Evolutionary conservation across 805 yeast genomes (phyloP).

Genomic region (Yamadazyma olivae): DNA sequence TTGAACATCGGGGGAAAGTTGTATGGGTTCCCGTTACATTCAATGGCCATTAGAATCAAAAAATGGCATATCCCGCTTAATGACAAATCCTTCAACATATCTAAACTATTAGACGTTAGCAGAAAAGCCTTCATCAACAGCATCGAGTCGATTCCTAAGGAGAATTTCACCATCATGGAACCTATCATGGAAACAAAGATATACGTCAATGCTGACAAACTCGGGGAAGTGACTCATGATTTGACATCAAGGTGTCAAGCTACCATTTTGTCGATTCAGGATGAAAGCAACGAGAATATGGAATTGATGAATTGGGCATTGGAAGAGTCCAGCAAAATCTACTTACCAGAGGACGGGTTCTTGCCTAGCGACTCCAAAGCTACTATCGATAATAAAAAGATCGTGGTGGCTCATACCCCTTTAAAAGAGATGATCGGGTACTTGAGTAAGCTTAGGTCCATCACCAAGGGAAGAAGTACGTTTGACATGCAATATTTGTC

Average conservation of each 20-base stretch:
- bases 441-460: conserved; percentile 67
- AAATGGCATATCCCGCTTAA: conserved; percentile 56
- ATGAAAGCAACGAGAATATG: conserved; percentile 40
- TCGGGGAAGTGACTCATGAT: conserved; percentile 86
- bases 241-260: conserved; percentile 78
- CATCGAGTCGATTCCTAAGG: conserved; percentile 18
- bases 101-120: conserved; percentile 44
- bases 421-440: conserved; percentile 90
- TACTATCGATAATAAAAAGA: conserved; percentile 38
- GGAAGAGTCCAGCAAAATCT: conserved; percentile 58
- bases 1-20: conserved; percentile 67
- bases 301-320: conserved; percentile 46
- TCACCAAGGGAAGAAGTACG: conserved; percentile 87
- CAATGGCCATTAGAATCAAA: conserved; percentile 53
- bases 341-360: conserved; percentile 46
- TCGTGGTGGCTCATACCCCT: conserved; percentile 79
- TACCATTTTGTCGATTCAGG: conserved; percentile 66
- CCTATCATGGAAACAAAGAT: conserved; percentile 83
- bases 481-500: conserved; percentile 76
- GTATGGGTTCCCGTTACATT: conserved; percentile 56
- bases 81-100: conserved; percentile 28
- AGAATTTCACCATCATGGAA: conserved; percentile 61
- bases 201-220: conserved; percentile 61
- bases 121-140: conserved; percentile 30
- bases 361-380: conserved; percentile 60